These are phyloP conservation scores for Quercus agrifolia DNA, from an alignment of 306 rosid species.

Conservation along the genomic window DNA sequence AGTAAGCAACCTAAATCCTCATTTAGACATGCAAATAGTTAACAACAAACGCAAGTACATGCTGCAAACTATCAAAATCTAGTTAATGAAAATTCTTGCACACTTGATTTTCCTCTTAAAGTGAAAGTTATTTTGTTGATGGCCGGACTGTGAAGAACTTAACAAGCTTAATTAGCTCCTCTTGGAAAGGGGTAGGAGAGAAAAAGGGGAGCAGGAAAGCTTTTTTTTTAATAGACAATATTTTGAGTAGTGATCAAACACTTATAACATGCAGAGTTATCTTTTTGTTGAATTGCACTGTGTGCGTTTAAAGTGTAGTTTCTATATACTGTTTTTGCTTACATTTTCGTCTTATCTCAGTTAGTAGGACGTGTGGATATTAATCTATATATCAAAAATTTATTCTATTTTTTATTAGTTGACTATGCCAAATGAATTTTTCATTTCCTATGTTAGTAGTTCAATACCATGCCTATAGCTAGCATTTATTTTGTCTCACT, in stretches of 20 bases:
- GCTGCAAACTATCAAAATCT: not conserved
- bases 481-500: too few species aligned
- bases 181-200: too few species aligned
- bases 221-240: too few species aligned
- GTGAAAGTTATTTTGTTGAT: too few species aligned
- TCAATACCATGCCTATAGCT: not conserved
- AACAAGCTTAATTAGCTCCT: too few species aligned
- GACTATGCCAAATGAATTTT: not conserved
- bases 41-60: not conserved
- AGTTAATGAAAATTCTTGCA: not conserved
- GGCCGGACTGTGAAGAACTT: too few species aligned
- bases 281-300: not conserved
- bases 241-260: too few species aligned
- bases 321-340: not conserved
- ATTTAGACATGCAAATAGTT: not conserved
- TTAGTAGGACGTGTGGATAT: not conserved
- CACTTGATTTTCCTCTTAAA: too few species aligned
- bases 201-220: too few species aligned
- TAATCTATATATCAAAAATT: not conserved
- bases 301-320: too few species aligned
- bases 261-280: not conserved
- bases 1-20: not conserved
- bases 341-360: not conserved
- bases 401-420: not conserved
- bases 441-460: not conserved